Percentiles rank a stretch among this genome's conserved stretches.
Evolutionary conservation across 768 basidiomycete species (phyloP).

Genomic region (Phaeolepiota aurea): DNA sequence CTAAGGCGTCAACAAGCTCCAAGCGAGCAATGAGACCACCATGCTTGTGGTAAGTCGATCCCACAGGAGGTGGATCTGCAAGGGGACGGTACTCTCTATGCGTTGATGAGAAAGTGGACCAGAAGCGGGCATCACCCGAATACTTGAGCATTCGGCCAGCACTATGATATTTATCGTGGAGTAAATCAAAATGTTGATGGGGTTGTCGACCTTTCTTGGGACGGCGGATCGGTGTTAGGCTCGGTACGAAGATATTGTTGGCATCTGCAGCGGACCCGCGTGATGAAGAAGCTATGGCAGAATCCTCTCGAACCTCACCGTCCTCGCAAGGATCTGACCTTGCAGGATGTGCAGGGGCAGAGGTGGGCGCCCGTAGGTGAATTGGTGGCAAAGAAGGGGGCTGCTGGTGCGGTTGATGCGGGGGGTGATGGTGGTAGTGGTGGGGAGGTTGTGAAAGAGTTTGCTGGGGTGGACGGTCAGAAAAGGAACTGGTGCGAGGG

Average conservation of each 20-base stretch:
- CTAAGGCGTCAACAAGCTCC: conserved; percentile 73
- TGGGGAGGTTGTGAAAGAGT: conserved; percentile 12
- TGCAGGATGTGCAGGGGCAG: conserved; percentile 13
- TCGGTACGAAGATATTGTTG: conserved; percentile 18
- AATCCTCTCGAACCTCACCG: conserved; percentile 46
- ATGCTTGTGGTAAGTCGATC: conserved; percentile 67
- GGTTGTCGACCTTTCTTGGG: conserved; percentile 54
- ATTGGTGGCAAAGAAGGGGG: conserved; percentile 15
- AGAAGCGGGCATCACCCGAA: conserved; percentile 73
- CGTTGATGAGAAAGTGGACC: conserved; percentile 60
- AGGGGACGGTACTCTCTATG: conserved; percentile 61
- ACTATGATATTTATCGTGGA: conserved; percentile 64
- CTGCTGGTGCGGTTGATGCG: conserved; percentile 10
- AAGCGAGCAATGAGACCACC: conserved; percentile 71
- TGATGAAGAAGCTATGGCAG: conserved; percentile 15
- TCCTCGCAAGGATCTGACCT: conserved; percentile 43
- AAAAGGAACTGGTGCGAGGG: conserved; percentile 26
- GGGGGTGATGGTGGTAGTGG: conserved; percentile 16
- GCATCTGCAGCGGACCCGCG: conserved; percentile 11
- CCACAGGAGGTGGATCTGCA: conserved; percentile 51
- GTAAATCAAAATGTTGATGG: conserved; percentile 40
- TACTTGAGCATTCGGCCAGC: conserved; percentile 75
- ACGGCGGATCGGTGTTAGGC: conserved; percentile 52
- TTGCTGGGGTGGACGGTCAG: conserved; percentile 16
- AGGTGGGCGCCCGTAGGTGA: conserved; percentile 15